Evolutionary conservation across 1,284 basidiomycete species (phyloP).

Genomic region (Kalmanozyma brasiliensis): DNA sequence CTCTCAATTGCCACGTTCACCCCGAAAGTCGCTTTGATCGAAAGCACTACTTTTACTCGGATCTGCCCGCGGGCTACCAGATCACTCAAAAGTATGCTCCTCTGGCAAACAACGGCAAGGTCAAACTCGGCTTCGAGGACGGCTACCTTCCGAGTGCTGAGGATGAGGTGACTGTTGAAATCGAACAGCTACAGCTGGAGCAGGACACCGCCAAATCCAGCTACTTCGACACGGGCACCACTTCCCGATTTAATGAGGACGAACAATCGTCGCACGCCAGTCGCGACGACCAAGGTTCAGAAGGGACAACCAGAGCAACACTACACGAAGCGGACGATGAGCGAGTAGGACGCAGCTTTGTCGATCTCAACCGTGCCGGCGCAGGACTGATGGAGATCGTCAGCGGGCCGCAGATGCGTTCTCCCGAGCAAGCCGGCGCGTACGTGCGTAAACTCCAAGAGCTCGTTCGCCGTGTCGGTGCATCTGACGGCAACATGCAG

Average conservation of each 20-base stretch:
- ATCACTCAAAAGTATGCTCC: conserved; percentile 95
- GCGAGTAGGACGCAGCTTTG: conserved; percentile 68
- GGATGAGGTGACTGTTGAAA: conserved; percentile 74
- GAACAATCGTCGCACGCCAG: neutral
- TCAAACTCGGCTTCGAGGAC: conserved; percentile 71
- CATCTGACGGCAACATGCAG: conserved; percentile 97
- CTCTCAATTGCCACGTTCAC: conserved; percentile 77
- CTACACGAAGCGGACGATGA: conserved; percentile 69
- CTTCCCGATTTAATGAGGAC: conserved; percentile 19
- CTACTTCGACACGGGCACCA: conserved; percentile 70
- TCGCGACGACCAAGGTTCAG: neutral
- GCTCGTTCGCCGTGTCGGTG: conserved; percentile 82
- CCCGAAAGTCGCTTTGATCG: conserved; percentile 73
- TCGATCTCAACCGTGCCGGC: conserved; percentile 92
- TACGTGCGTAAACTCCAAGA: conserved; percentile 88
- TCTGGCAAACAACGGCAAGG: conserved; percentile 77
- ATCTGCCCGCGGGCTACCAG: conserved; percentile 93
- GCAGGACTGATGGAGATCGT: conserved; percentile 94
- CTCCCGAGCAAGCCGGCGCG: conserved; percentile 88
- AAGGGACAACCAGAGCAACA: neutral
- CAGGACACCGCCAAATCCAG: conserved; percentile 96
- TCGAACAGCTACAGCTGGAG: conserved; percentile 94
- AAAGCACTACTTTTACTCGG: conserved; percentile 98
- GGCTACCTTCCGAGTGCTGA: conserved; percentile 67
- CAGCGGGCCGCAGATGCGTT: conserved; percentile 88